These are phyloP conservation scores for Verticillium zaregamsianum DNA, from an alignment of 2,329 filamentous ascomycete species.

Conservation along the genomic window DNA sequence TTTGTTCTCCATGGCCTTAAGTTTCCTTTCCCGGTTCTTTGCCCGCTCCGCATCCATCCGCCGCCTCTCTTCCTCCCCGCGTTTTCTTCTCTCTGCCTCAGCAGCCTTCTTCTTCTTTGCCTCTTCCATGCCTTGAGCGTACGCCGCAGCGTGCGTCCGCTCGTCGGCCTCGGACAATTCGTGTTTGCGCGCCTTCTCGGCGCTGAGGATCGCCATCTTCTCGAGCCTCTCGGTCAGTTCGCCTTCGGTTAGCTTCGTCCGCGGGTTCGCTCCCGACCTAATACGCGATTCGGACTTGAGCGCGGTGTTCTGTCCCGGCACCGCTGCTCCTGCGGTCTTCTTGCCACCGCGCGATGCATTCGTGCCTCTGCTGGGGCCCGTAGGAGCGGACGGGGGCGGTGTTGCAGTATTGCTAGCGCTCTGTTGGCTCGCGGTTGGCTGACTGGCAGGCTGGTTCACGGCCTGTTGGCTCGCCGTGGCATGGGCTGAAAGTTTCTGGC, in stretches of 20 bases:
- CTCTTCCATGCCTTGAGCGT: constrained; percentile 53
- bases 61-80: constrained; percentile 47
- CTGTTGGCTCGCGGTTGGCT: background rate
- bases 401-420: background rate
- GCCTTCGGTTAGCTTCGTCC: constrained; percentile 54
- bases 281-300: constrained; percentile 37
- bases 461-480: background rate
- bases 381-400: background rate
- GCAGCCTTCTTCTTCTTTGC: constrained; percentile 45
- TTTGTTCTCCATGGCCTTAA: constrained; percentile 52
- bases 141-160: constrained; percentile 49
- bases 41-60: constrained; percentile 56
- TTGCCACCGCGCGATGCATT: constrained; percentile 5
- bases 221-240: constrained; percentile 58
- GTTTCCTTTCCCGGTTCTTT: constrained; percentile 56
- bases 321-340: constrained; percentile 8
- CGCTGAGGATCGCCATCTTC: constrained; percentile 53
- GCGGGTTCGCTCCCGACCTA: constrained; percentile 53
- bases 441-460: background rate
- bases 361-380: constrained; percentile 5
- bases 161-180: constrained; percentile 55
- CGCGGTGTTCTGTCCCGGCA: constrained; percentile 21
- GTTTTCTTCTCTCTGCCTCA: constrained; percentile 46
- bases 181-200: constrained; percentile 55
- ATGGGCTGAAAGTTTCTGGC: background rate